Conservation (phyloP, 2,329 filamentous ascomycete genomes). For the Ophiostoma sp. region DNA sequence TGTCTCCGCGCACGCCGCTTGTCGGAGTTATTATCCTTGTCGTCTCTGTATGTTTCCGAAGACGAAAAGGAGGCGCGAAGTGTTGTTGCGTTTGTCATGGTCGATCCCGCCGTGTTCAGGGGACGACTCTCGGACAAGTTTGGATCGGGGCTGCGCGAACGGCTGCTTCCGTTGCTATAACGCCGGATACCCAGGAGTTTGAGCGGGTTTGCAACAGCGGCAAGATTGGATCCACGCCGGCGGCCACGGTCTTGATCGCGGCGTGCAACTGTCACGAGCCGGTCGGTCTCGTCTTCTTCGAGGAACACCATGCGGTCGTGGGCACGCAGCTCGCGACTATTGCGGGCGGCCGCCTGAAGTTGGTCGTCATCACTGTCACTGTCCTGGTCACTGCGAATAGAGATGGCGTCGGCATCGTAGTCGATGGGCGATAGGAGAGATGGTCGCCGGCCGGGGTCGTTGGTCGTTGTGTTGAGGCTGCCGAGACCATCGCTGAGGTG, state of each 20-base stretch:
- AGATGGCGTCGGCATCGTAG: slow-evolving; percentile 65
- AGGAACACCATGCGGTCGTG: slow-evolving; percentile 66
- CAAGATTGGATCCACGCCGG: slow-evolving; percentile 43
- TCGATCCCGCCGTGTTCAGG: slow-evolving; percentile 12
- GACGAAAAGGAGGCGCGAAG: slow-evolving; percentile 39
- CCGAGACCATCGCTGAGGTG: background rate
- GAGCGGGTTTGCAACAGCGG: slow-evolving; percentile 39
- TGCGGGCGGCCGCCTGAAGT: slow-evolving; percentile 59
- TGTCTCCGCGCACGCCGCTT: slow-evolving; percentile 37
- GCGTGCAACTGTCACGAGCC: slow-evolving; percentile 51
- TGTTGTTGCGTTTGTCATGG: slow-evolving; percentile 13
- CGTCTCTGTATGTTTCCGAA: slow-evolving; percentile 6
- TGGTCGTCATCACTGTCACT: slow-evolving; percentile 73
- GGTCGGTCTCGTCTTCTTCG: slow-evolving; percentile 68
- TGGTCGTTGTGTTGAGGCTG: background rate
- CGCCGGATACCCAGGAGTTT: slow-evolving; percentile 35
- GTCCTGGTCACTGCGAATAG: slow-evolving; percentile 65
- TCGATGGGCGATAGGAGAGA: slow-evolving; percentile 58
- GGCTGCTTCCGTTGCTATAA: slow-evolving; percentile 36
- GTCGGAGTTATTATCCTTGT: slow-evolving; percentile 25
- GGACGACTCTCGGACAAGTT: slow-evolving; percentile 2
- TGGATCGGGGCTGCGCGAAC: slow-evolving; percentile 18
- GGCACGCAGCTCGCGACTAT: slow-evolving; percentile 62
- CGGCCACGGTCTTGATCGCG: slow-evolving; percentile 46
- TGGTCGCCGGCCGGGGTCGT: background rate